Evolutionary conservation across 495 filamentous ascomycete genomes (phyloP).

Genomic region (Penicilliopsis zonata): DNA sequence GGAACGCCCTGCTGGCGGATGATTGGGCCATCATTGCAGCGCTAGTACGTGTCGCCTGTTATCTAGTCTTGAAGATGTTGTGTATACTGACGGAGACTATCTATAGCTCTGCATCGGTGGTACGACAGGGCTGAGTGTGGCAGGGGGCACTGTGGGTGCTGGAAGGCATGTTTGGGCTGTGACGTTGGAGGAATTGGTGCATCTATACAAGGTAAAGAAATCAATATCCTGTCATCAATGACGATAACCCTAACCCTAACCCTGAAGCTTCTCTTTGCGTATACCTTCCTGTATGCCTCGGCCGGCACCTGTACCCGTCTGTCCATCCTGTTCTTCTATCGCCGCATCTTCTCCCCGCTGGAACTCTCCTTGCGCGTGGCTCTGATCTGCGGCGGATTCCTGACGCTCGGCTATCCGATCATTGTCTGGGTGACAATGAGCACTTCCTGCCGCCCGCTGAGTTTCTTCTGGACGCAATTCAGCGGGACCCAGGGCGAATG

Average conservation of each 20-base stretch:
- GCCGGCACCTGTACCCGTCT: slow-evolving; percentile 19
- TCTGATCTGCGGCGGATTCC: slow-evolving; percentile 5
- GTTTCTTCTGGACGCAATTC: slow-evolving; percentile 21
- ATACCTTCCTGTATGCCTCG: slow-evolving; percentile 21
- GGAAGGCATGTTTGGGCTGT: slow-evolving; percentile 19
- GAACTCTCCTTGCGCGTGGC: slow-evolving; percentile 7
- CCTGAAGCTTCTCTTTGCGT: slow-evolving; percentile 16
- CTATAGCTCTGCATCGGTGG: slow-evolving; percentile 5
- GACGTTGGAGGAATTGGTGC: slow-evolving; percentile 8
- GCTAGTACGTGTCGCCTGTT: slow-evolving; percentile 8
- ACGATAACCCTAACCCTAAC: too few relatives aligned
- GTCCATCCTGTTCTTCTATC: slow-evolving; percentile 25
- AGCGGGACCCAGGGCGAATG: slow-evolving; percentile 10
- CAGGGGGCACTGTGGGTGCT: slow-evolving; percentile 10
- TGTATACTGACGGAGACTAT: too few relatives aligned
- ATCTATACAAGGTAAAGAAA: slow-evolving; percentile 7
- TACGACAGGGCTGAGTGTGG: slow-evolving; percentile 15
- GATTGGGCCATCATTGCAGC: slow-evolving; percentile 22
- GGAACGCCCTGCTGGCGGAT: slow-evolving; percentile 16
- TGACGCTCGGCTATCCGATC: slow-evolving; percentile 12
- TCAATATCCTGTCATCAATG: slow-evolving; percentile 1
- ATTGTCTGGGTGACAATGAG: slow-evolving; percentile 10
- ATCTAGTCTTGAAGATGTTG: background rate
- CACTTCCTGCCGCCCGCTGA: slow-evolving; percentile 13
- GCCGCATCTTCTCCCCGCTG: slow-evolving; percentile 17